Evolutionary conservation across 2,329 filamentous ascomycete genomes (phyloP), one percentile per base, ranked within the genome.

Genomic region (Botryotinia globosa): DNA sequence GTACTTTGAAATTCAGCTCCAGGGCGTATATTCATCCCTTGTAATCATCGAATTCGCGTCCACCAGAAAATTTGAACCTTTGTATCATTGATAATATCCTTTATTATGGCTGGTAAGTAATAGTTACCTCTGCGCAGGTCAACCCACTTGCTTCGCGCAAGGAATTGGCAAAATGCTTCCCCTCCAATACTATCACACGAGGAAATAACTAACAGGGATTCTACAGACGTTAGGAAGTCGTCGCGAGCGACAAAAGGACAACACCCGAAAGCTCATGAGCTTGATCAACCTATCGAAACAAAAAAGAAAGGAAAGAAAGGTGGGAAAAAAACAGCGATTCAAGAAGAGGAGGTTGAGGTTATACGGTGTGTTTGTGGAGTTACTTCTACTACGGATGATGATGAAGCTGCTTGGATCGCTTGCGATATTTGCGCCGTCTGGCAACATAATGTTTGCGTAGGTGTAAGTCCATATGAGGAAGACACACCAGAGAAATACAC

Each of bases 381-480:
- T 73, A 92, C 92, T 62, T 92, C 93, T 77, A 92, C 94, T 77
- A 92, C 94, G 74, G 93, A 95, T 77, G 93, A 97, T 77, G 91
- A 93, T 22, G 93, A 92, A 76, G 91, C 96, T 78, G 91, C 94
- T 69, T 98, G 97, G 94, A 97, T 99, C 79, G 94, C 92, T 74
- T 99, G 96, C 84, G 96, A 99, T 82, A 89, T 88, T 64, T 99
- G 96, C 82, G 90, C 89, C 66, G 95, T 92, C 59, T 99, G 96
- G 96, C 96, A 99, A 83, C 96, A 99, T 83, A 98, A 98, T 80
- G 91, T 97, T 75, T 99, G 96, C 81, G 93, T 99, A 85, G 94
- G 93, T 70, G 89, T 98, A 80, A 90, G 87, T 79, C 89, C 91
- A 64, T 94, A 92, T 77, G 89, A 91, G 45, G 81, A 94, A 73